phyloP scores from a whole-genome alignment of 192 early-diverging fungal genomes.

The Dimargaris verticillata region DNA sequence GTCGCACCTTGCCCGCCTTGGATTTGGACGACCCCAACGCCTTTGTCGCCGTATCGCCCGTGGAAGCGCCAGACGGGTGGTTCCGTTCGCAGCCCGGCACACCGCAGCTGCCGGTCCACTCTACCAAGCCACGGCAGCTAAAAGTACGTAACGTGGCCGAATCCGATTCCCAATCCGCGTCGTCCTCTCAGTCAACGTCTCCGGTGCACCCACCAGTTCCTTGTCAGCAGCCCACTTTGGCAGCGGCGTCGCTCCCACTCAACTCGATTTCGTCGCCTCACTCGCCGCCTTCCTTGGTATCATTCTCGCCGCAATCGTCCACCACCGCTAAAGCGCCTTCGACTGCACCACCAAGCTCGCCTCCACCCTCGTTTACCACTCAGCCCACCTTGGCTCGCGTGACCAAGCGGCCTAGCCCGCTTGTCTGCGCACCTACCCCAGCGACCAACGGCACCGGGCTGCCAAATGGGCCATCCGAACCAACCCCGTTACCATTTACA shows the following conservation, averaged over 20 bases:
- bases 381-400: neutral
- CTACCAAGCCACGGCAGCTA: neutral
- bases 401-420: neutral
- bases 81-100: conserved; percentile 7
- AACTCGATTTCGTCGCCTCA: neutral
- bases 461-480: too few species aligned
- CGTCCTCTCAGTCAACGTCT: neutral
- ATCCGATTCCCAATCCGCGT: neutral
- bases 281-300: neutral
- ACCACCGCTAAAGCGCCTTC: too few species aligned
- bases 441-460: neutral
- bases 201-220: neutral
- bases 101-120: neutral
- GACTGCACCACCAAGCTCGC: neutral
- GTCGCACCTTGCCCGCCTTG: neutral
- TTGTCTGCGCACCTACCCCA: neutral
- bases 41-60: neutral
- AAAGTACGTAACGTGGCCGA: conserved; percentile 6
- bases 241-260: neutral
- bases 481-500: too few species aligned
- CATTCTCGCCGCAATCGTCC: neutral
- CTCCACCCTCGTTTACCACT: neutral
- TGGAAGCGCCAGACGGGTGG: neutral
- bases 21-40: neutral
- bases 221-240: neutral